These are phyloP conservation scores for Russula emetica DNA, from an alignment of 768 basidiomycete species.

Conservation along the genomic window DNA sequence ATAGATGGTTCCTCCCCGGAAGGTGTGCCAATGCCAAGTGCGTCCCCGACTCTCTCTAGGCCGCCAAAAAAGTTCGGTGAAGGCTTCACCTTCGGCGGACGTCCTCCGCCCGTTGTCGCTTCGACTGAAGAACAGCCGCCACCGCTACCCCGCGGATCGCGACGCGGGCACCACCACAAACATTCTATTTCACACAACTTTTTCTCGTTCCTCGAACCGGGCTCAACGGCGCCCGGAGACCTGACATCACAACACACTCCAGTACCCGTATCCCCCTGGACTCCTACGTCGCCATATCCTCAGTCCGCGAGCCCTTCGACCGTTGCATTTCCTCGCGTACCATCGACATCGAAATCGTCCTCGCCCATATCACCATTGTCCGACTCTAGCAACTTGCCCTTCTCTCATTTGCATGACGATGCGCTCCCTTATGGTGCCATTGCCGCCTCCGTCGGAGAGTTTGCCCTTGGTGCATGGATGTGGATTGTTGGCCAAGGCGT, in stretches of 20 bases:
- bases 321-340: conserved; percentile 5
- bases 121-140: conserved; percentile 30
- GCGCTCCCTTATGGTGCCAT: conserved; percentile 22
- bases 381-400: conserved; percentile 10
- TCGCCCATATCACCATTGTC: conserved; percentile 12
- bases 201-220: conserved; percentile 91
- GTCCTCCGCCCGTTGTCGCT: conserved; percentile 39
- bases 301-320: conserved; percentile 15
- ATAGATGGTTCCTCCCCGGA: conserved; percentile 9
- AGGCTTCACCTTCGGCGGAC: conserved; percentile 63
- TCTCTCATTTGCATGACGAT: conserved; percentile 17
- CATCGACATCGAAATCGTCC: conserved; percentile 9
- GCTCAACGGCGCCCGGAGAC: conserved; percentile 36
- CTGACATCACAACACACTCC: conserved; percentile 58
- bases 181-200: conserved; percentile 93
- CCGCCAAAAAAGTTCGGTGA: conserved; percentile 42
- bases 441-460: conserved; percentile 40
- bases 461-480: conserved; percentile 63
- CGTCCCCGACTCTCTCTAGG: conserved; percentile 40
- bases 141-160: conserved; percentile 35
- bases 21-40: conserved; percentile 36
- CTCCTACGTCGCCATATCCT: conserved; percentile 46
- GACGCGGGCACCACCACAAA: conserved; percentile 84
- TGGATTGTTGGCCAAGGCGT: conserved; percentile 90
- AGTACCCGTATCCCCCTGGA: conserved; percentile 63